Conservation (phyloP, 495 filamentous ascomycete genomes). For the Hypomontagnella submonticulosa region DNA sequence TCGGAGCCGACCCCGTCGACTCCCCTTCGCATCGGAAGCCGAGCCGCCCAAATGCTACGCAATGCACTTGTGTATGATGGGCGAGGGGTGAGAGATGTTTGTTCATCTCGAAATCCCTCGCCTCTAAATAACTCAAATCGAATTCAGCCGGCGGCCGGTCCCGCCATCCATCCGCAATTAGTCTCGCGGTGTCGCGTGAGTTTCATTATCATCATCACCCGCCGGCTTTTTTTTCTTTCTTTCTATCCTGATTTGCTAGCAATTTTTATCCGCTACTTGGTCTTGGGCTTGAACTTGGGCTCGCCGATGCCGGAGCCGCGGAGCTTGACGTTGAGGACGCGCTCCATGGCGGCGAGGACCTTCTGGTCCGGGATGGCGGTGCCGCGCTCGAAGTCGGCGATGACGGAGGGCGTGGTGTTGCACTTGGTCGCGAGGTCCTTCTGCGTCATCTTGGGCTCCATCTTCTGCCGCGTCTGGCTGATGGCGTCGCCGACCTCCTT, state of each 20-base stretch:
- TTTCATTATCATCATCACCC: constrained; percentile 16
- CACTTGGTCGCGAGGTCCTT: constrained; percentile 95
- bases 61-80: constrained; percentile 17
- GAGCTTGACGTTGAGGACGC: constrained; percentile 85
- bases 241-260: no score
- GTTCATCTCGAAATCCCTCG: constrained; percentile 20
- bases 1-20: constrained; percentile 14
- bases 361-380: constrained; percentile 86
- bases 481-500: constrained; percentile 83
- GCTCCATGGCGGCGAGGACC: constrained; percentile 82
- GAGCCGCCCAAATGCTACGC: constrained; percentile 26
- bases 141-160: constrained; percentile 11
- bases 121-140: constrained; percentile 19
- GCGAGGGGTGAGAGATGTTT: constrained; percentile 1
- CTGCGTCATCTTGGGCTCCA: constrained; percentile 91
- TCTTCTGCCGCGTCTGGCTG: constrained; percentile 73
- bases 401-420: constrained; percentile 81
- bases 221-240: constrained; percentile 29
- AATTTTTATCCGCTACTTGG: no score
- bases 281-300: constrained; percentile 80
- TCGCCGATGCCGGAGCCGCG: constrained; percentile 79
- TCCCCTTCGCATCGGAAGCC: constrained; percentile 20
- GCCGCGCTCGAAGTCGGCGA: constrained; percentile 89
- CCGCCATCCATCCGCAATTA: neutral
- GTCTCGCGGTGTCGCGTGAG: neutral